Evolutionary conservation across 306 rosid genomes (phyloP).

Genomic region (Cyamopsis tetragonoloba): DNA sequence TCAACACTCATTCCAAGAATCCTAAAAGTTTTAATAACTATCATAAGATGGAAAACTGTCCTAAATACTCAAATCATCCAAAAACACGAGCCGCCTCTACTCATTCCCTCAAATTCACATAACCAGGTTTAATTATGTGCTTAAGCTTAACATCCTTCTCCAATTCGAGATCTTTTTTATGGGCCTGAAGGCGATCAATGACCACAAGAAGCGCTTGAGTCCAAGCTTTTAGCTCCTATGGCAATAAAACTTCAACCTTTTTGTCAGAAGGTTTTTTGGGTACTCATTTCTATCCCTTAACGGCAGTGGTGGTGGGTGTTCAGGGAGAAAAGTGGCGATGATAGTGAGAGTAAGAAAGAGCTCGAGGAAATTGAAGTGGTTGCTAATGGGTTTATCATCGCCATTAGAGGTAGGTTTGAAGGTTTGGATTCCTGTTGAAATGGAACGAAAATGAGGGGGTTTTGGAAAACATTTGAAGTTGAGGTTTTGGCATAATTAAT

Average conservation of each 20-base stretch:
- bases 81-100: constrained; percentile 60
- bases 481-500: constrained; percentile 23
- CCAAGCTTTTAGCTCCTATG: constrained; percentile 73
- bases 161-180: constrained; percentile 54
- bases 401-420: constrained; percentile 24
- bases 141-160: constrained; percentile 57
- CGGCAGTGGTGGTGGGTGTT: constrained; percentile 35
- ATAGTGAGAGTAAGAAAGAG: constrained; percentile 72
- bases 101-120: constrained; percentile 36
- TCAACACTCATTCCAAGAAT: constrained; percentile 63
- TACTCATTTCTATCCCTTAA: constrained; percentile 49
- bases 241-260: constrained; percentile 57
- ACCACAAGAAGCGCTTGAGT: constrained; percentile 63
- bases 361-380: constrained; percentile 45
- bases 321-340: constrained; percentile 64
- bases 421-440: constrained; percentile 41
- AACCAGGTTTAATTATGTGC: constrained; percentile 60
- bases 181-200: constrained; percentile 70
- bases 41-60: constrained; percentile 71
- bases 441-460: constrained; percentile 18
- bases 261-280: constrained; percentile 49
- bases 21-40: constrained; percentile 63
- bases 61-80: constrained; percentile 74
- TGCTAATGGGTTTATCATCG: constrained; percentile 16
- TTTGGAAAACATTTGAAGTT: constrained; percentile 28